phyloP scores from a whole-genome alignment of 306 rosid genomes.

The Crotalaria pallida region DNA sequence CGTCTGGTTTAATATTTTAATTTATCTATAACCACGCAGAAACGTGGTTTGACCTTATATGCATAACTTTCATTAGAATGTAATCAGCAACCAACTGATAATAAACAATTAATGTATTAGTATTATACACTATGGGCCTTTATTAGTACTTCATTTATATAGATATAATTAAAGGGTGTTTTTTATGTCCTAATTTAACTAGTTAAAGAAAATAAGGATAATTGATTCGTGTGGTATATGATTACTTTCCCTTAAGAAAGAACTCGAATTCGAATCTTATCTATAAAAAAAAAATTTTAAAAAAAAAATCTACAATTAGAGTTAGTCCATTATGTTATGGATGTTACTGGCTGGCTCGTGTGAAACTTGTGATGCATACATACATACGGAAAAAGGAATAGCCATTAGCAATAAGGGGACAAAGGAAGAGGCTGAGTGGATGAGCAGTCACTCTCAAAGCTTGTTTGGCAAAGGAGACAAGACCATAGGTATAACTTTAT shows the following conservation, averaged over 20 bases:
- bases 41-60: slow-evolving; percentile 4
- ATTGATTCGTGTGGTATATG: too few relatives aligned
- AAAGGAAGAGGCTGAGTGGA: slow-evolving; percentile 52
- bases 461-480: slow-evolving; percentile 44
- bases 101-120: slow-evolving; percentile 5
- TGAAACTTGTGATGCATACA: too few relatives aligned
- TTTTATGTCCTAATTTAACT: slow-evolving; percentile 2
- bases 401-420: slow-evolving; percentile 19
- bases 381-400: slow-evolving; percentile 5
- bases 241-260: too few relatives aligned
- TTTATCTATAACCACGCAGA: background rate
- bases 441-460: slow-evolving; percentile 47
- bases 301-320: too few relatives aligned
- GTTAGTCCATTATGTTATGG: too few relatives aligned
- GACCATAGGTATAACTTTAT: slow-evolving; percentile 32
- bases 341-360: too few relatives aligned
- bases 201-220: slow-evolving; percentile 2
- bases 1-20: slow-evolving; percentile 6
- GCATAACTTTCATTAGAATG: slow-evolving; percentile 1
- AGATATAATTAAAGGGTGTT: background rate
- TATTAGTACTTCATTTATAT: background rate
- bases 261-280: too few relatives aligned
- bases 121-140: background rate
- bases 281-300: too few relatives aligned
- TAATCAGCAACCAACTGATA: slow-evolving; percentile 14